phyloP scores from a whole-genome alignment of 108 stramenopile species.

The Nitzschia putrida region DNA sequence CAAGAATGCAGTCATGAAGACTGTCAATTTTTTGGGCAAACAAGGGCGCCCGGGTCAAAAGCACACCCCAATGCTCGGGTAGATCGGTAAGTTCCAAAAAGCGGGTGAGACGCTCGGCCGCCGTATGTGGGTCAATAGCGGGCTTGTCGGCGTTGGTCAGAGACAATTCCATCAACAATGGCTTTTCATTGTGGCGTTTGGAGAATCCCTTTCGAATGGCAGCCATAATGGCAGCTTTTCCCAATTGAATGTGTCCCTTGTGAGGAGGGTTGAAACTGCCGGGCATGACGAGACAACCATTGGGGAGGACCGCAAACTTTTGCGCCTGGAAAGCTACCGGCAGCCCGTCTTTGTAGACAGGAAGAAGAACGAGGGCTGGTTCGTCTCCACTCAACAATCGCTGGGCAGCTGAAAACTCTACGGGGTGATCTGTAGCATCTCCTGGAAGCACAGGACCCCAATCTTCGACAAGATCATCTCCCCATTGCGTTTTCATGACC shows the following conservation, averaged over 20 bases:
- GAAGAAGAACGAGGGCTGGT: slow-evolving; percentile 54
- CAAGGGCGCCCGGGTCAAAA: slow-evolving; percentile 77
- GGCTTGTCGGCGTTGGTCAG: slow-evolving; percentile 87
- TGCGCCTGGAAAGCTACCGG: slow-evolving; percentile 30
- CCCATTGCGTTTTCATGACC: slow-evolving; percentile 1
- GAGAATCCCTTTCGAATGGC: slow-evolving; percentile 28
- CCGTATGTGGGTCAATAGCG: slow-evolving; percentile 57
- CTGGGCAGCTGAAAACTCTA: slow-evolving; percentile 37
- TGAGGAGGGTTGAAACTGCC: slow-evolving; percentile 93
- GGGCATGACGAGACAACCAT: slow-evolving; percentile 70
- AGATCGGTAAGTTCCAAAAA: slow-evolving; percentile 52
- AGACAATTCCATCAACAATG: slow-evolving; percentile 80
- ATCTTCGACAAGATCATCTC: slow-evolving; percentile 10
- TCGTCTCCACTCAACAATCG: slow-evolving; percentile 52
- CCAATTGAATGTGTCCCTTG: slow-evolving; percentile 74
- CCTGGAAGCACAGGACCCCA: slow-evolving; percentile 12
- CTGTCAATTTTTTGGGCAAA: slow-evolving; percentile 64
- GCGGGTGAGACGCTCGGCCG: slow-evolving; percentile 47
- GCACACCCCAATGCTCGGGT: slow-evolving; percentile 77
- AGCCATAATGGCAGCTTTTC: slow-evolving; percentile 60
- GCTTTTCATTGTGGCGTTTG: slow-evolving; percentile 16
- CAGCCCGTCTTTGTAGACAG: slow-evolving; percentile 17
- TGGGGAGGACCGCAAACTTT: slow-evolving; percentile 44
- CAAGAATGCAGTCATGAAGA: slow-evolving; percentile 39
- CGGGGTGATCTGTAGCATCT: background rate